Conservation (phyloP, 257 asterid species). For the Avicennia marina region DNA sequence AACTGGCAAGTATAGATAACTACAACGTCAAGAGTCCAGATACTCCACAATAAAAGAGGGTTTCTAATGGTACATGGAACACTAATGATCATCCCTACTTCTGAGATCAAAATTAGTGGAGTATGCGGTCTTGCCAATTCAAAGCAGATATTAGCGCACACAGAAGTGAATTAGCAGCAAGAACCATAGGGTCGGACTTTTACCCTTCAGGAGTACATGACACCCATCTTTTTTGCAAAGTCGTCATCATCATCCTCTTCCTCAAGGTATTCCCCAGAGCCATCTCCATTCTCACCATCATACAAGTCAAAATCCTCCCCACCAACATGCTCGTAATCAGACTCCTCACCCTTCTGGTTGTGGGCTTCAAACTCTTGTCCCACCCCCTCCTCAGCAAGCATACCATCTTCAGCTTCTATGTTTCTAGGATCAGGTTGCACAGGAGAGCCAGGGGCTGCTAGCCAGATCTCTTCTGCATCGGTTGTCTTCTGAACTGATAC, state of each 20-base stretch:
- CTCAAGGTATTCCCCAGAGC: slow-evolving; percentile 47
- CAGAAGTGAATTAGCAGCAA: slow-evolving; percentile 14
- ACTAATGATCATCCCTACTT: too few species aligned
- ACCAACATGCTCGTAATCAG: slow-evolving; percentile 54
- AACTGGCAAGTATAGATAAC: too few species aligned
- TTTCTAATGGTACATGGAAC: too few species aligned
- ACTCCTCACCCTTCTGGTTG: slow-evolving; percentile 48
- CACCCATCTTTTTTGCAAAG: slow-evolving; percentile 94
- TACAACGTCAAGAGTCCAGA: too few species aligned
- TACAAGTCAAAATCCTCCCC: slow-evolving; percentile 55
- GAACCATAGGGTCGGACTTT: neutral
- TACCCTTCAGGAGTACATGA: slow-evolving; percentile 43
- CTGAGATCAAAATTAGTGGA: too few species aligned
- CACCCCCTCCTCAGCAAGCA: slow-evolving; percentile 33
- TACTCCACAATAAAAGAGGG: too few species aligned
- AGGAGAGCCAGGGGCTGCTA: slow-evolving; percentile 8
- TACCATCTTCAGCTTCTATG: slow-evolving; percentile 48
- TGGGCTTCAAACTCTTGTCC: slow-evolving; percentile 42
- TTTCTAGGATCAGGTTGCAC: slow-evolving; percentile 17
- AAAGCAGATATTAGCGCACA: too few species aligned
- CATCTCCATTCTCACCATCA: slow-evolving; percentile 32
- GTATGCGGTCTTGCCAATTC: too few species aligned
- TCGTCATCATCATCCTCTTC: slow-evolving; percentile 75
- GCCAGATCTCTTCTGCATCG: slow-evolving; percentile 22
- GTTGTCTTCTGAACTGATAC: slow-evolving; percentile 19